A percentile compares a stretch with the other conserved stretches of the same genome.
These are phyloP conservation scores for Cordyceps fumosorosea DNA, from an alignment of 2,329 filamentous ascomycete species.

Conservation along the genomic window DNA sequence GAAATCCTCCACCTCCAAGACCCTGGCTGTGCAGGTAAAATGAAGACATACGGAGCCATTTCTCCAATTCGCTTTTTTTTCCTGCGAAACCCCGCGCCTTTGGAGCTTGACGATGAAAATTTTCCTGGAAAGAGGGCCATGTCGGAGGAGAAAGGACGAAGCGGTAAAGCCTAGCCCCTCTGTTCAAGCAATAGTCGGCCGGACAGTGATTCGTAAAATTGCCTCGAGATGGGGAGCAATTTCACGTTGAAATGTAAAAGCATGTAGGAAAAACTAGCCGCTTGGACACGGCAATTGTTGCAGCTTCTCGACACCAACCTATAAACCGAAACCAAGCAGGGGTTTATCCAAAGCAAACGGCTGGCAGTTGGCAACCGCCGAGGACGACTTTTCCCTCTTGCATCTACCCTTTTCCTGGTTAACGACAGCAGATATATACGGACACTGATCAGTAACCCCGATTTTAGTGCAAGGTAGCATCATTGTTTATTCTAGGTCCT, in stretches of 20 bases:
- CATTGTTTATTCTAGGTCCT: neutral
- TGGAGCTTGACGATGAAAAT: neutral
- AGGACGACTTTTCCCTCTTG: neutral
- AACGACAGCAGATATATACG: neutral
- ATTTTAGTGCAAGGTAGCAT: neutral
- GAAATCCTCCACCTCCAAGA: constrained; percentile 7
- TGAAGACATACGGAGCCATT: constrained; percentile 2
- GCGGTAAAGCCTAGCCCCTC: constrained; percentile 8
- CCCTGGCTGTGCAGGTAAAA: neutral
- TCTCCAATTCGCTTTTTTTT: neutral
- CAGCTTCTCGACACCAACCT: neutral
- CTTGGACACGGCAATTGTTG: neutral
- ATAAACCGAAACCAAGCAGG: neutral
- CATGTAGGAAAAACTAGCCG: neutral
- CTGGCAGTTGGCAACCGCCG: neutral
- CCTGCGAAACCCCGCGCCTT: neutral
- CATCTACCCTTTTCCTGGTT: neutral
- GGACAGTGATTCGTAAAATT: neutral
- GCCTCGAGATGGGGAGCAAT: neutral
- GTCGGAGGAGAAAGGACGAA: neutral
- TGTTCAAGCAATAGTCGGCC: neutral
- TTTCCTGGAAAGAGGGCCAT: constrained; percentile 1
- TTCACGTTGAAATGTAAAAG: neutral
- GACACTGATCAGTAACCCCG: neutral
- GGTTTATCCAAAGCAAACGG: constrained; percentile 4